Conservation (phyloP, 345 rosid species). For the Citrus glauca region DNA sequence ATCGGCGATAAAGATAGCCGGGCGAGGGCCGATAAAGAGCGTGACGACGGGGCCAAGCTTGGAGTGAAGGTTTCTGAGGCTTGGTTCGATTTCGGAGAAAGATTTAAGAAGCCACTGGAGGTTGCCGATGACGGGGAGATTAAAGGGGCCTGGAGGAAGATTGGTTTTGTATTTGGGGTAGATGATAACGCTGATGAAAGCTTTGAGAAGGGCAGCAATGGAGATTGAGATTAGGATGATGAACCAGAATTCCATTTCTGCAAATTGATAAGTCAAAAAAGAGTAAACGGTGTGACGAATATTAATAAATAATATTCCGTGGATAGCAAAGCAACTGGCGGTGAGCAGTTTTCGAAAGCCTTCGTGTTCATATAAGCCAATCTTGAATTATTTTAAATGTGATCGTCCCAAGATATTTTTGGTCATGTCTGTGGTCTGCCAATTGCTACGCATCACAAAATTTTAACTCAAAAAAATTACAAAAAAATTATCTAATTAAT, state of each 20-base stretch:
- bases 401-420: no score
- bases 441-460: no score
- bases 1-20: slow-evolving; percentile 12
- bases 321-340: no score
- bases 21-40: slow-evolving; percentile 6
- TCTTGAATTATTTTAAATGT: no score
- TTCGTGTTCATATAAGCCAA: no score
- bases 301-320: no score
- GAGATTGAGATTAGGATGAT: slow-evolving; percentile 1
- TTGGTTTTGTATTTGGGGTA: background rate
- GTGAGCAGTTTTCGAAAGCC: no score
- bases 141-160: slow-evolving; percentile 14
- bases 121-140: slow-evolving; percentile 12
- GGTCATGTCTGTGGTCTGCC: no score
- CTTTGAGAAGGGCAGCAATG: background rate
- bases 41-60: slow-evolving; percentile 17
- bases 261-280: background rate
- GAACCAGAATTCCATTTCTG: slow-evolving; percentile 7
- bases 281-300: no score
- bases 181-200: background rate
- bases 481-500: no score
- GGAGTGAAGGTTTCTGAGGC: background rate
- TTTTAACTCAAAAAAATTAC: no score
- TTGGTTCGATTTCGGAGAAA: background rate
- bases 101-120: slow-evolving; percentile 1